These are phyloP conservation scores for Macrocystidia cucumis DNA, from an alignment of 1,284 basidiomycete species.

Conservation along the genomic window DNA sequence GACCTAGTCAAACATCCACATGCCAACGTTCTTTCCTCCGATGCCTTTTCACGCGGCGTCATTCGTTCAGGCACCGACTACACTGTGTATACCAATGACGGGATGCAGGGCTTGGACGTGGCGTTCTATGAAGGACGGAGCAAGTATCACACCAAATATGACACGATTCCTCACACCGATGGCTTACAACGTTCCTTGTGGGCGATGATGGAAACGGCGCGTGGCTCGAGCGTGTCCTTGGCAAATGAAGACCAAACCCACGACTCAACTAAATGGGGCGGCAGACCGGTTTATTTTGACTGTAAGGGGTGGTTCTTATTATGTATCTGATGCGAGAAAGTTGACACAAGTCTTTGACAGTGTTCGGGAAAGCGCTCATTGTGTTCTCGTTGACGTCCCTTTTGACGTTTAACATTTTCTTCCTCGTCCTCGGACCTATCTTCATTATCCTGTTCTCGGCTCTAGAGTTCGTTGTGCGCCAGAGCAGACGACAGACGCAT, in stretches of 20 bases:
- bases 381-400: conserved; percentile 44
- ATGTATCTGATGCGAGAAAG: neutral
- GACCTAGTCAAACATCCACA: conserved; percentile 52
- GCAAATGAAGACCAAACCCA: conserved; percentile 29
- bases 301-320: conserved; percentile 32
- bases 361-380: conserved; percentile 50
- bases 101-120: conserved; percentile 61
- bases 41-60: conserved; percentile 53
- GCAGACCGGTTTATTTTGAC: conserved; percentile 61
- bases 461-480: conserved; percentile 1
- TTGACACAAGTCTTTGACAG: conserved; percentile 25
- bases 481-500: too few relatives aligned
- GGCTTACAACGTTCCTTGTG: conserved; percentile 53
- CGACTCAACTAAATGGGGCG: conserved; percentile 16
- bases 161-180: conserved; percentile 47
- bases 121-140: conserved; percentile 68
- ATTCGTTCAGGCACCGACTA: conserved; percentile 67
- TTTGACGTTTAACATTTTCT: conserved; percentile 47
- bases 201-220: conserved; percentile 65
- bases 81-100: conserved; percentile 44
- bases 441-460: conserved; percentile 36
- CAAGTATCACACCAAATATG: conserved; percentile 64
- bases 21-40: conserved; percentile 55
- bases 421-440: conserved; percentile 57
- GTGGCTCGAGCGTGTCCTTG: conserved; percentile 45